Evolutionary conservation across 2,329 filamentous ascomycete genomes (phyloP), one percentile per base, ranked within the genome.

Genomic region (Laburnicola sp.): DNA sequence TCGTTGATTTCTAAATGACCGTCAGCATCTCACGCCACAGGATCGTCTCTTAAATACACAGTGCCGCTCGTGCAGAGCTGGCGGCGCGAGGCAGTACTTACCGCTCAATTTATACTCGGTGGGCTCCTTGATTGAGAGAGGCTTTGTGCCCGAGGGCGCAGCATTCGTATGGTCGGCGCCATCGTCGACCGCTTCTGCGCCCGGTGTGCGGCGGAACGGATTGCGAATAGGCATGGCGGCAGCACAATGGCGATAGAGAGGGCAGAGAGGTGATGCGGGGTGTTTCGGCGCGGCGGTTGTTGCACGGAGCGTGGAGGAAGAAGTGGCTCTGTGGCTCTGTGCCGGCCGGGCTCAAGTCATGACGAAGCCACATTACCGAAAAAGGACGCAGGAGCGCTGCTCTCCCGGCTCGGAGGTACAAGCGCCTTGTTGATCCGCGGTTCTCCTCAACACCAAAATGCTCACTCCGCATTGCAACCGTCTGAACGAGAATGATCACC

Each of bases 1-100:
- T 96, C 92, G 70, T 96, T 95, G 73, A 97, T 94, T 59, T 97
- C 93, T 97, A 71, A 62, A 39, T 45, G 31, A 54, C 11, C 40
- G 58, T 69, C 58, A 71, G 68, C 63, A 57, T 68, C 59, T 45
- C 28, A 34, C 16, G 16, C 26, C 23, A 34, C 2, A 35, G 45
- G 16, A 16, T 16, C 16, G 16, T 16, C 16, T 27, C 47, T 35
- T 22, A 36, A 34, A 34, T 31, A 45, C 45, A 50, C 42, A 46
- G 37, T 43, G 51, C 35, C 26, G 16, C 51, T n/a, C 16, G 51
- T 34, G 51, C 47, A 46, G 16, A 41, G 4, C 8, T 36, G 38
- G 36, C 37, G 51, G 41, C 46, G 50, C 39, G 47, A 35, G 11
- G 16, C 16, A 16, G 16, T 16, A 67, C 75, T 62, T 69, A 81